Percentiles rank a stretch among this genome's conserved stretches.
These are phyloP conservation scores for Micractinium sp. DNA, from an alignment of 139 green algal species.

Conservation along the genomic window DNA sequence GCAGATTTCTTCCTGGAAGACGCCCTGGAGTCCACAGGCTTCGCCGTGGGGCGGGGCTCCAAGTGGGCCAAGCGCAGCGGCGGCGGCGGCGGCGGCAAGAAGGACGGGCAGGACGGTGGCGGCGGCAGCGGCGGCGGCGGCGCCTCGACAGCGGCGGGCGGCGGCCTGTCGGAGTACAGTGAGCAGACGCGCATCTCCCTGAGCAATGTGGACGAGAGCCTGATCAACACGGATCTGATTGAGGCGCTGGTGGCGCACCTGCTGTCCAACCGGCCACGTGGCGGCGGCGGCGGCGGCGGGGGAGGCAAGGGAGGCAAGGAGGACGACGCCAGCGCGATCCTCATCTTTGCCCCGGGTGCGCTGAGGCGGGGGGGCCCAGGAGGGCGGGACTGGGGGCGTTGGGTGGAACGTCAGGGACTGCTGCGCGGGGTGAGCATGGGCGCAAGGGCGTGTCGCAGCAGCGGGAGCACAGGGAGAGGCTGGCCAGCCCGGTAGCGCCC, in stretches of 20 bases:
- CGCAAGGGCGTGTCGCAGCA: too few species aligned
- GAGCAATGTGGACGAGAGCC: slow-evolving; percentile 70
- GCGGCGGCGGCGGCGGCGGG: slow-evolving; percentile 11
- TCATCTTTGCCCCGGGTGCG: slow-evolving; percentile 84
- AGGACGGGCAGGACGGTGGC: slow-evolving; percentile 19
- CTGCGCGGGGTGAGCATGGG: neutral
- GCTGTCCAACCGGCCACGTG: slow-evolving; percentile 48
- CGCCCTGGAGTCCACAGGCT: slow-evolving; percentile 73
- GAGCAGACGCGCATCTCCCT: slow-evolving; percentile 66
- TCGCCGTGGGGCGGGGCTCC: slow-evolving; percentile 47
- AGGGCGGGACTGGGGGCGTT: neutral
- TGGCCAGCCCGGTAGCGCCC: too few species aligned
- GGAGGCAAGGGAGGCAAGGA: slow-evolving; percentile 15
- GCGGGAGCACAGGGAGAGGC: too few species aligned
- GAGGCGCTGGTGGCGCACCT: slow-evolving; percentile 78
- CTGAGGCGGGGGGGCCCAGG: neutral
- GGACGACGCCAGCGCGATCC: slow-evolving; percentile 64
- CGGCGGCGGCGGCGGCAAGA: neutral
- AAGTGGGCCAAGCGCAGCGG: slow-evolving; percentile 43
- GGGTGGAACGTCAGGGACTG: neutral
- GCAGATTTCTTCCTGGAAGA: slow-evolving; percentile 89
- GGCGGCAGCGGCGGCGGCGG: slow-evolving; percentile 1
- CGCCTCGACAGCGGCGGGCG: neutral
- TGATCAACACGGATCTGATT: slow-evolving; percentile 91
- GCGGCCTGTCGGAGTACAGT: slow-evolving; percentile 45